Evolutionary conservation across 2,329 filamentous ascomycete species (phyloP).

Genomic region (Orbilia quercus): DNA sequence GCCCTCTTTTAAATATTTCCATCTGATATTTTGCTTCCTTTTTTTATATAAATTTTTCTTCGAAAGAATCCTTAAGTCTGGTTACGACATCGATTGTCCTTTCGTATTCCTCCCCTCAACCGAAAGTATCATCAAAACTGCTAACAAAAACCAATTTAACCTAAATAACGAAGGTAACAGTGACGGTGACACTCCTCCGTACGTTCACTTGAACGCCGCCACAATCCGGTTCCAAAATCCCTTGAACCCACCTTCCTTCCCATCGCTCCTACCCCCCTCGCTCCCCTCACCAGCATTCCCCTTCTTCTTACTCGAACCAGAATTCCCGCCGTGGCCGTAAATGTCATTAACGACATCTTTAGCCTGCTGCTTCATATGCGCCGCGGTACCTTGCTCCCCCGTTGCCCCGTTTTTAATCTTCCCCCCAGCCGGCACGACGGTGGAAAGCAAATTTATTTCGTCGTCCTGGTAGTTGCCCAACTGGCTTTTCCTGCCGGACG

Average conservation of each 20-base stretch:
- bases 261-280: slow-evolving; percentile 8
- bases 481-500: slow-evolving; percentile 11
- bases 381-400: neutral
- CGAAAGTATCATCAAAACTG: too few species aligned
- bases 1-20: too few species aligned
- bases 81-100: too few species aligned
- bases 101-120: too few species aligned
- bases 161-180: too few species aligned
- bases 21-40: too few species aligned
- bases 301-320: neutral
- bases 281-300: slow-evolving; percentile 1
- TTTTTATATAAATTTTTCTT: too few species aligned
- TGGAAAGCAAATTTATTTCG: neutral
- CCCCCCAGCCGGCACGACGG: slow-evolving; percentile 7
- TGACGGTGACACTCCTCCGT: neutral
- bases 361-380: neutral
- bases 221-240: slow-evolving; percentile 32
- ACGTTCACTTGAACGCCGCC: slow-evolving; percentile 36
- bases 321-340: neutral
- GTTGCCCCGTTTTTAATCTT: neutral
- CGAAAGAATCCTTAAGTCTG: too few species aligned
- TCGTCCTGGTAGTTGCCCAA: slow-evolving; percentile 1
- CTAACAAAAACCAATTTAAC: too few species aligned
- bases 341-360: neutral
- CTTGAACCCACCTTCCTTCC: slow-evolving; percentile 29